Percentiles rank a stretch among this genome's conserved stretches.
phyloP scores from a whole-genome alignment of 208 protist species.

The Trichomonas tenax region DNA sequence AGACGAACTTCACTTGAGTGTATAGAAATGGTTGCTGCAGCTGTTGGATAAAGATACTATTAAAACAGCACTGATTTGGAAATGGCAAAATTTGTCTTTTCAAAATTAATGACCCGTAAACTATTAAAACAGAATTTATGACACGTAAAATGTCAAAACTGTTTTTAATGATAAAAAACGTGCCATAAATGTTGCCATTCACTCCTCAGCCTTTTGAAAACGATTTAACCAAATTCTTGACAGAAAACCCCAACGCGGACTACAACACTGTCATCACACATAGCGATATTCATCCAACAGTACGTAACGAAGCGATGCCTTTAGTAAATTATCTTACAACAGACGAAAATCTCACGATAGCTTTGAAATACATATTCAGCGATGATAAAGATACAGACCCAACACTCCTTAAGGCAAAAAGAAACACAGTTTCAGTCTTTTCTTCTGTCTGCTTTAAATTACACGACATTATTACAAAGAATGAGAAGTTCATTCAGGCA shows the following conservation, averaged over 20 bases:
- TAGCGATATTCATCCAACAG: neutral
- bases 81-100: too few relatives aligned
- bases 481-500: neutral
- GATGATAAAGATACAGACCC: neutral
- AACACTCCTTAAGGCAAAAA: neutral
- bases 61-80: too few relatives aligned
- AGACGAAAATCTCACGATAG: neutral
- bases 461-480: neutral
- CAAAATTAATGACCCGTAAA: neutral
- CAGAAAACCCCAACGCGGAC: neutral
- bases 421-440: neutral
- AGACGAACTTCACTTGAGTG: too few relatives aligned
- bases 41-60: too few relatives aligned
- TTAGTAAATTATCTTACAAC: neutral
- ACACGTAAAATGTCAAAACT: neutral
- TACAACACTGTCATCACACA: neutral
- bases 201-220: neutral
- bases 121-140: neutral
- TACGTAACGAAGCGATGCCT: neutral
- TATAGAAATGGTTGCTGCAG: too few relatives aligned
- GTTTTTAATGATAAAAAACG: neutral
- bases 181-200: neutral
- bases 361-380: neutral
- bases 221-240: neutral
- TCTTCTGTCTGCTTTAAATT: neutral